These are phyloP conservation scores for Rubia yunnanensis DNA, from an alignment of 257 asterid genomes.

Conservation along the genomic window DNA sequence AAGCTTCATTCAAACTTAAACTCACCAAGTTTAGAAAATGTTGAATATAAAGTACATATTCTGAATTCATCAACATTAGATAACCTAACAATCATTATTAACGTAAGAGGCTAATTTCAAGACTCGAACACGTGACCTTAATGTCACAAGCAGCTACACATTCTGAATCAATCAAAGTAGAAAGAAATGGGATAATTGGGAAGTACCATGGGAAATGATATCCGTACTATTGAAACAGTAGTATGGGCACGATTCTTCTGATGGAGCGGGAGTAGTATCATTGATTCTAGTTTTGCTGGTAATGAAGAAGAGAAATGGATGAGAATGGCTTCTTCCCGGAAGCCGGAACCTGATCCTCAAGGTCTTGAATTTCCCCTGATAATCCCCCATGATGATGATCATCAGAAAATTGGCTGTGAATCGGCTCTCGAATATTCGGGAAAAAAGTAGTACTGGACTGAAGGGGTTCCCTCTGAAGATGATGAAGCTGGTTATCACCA, in stretches of 20 bases:
- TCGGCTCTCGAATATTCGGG: slow-evolving; percentile 10
- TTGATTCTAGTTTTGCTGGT: slow-evolving; percentile 12
- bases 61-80: background rate
- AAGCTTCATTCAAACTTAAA: background rate
- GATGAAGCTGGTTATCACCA: slow-evolving; percentile 4
- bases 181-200: background rate
- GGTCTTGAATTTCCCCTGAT: slow-evolving; percentile 15
- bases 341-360: slow-evolving; percentile 7
- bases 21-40: background rate
- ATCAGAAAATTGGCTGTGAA: slow-evolving; percentile 21
- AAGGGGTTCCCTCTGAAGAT: slow-evolving; percentile 63
- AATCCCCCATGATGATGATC: slow-evolving; percentile 17
- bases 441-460: slow-evolving; percentile 43
- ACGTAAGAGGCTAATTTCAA: background rate
- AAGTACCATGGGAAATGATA: too few species aligned
- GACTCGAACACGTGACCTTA: background rate
- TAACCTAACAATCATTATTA: too few species aligned
- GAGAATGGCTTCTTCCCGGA: slow-evolving; percentile 19
- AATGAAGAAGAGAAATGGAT: slow-evolving; percentile 18
- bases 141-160: background rate
- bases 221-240: background rate
- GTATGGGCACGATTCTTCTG: background rate
- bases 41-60: background rate
- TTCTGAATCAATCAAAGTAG: background rate
- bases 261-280: background rate